phyloP scores from a whole-genome alignment of 306 rosid species.

The Vachellia pachyceras region DNA sequence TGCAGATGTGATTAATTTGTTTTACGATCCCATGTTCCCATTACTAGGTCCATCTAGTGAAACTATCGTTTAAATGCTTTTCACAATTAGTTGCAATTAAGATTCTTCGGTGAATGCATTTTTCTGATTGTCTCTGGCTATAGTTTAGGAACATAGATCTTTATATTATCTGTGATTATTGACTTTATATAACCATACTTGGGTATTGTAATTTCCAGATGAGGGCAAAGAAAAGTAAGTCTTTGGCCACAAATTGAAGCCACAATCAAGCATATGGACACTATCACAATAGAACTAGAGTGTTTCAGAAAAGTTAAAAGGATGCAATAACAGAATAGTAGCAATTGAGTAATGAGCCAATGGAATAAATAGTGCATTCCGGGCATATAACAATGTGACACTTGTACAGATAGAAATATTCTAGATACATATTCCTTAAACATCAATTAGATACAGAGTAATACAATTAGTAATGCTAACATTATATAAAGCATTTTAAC shows the following conservation, averaged over 20 bases:
- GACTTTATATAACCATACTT: slow-evolving; percentile 5
- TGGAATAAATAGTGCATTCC: no score
- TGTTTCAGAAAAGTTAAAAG: no score
- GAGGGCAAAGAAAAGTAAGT: slow-evolving; percentile 70
- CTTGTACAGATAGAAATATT: no score
- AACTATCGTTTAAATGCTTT: not conserved
- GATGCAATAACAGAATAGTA: no score
- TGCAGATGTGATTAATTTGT: not conserved
- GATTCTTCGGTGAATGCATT: slow-evolving; percentile 22
- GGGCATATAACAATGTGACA: no score
- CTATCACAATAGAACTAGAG: slow-evolving; percentile 87
- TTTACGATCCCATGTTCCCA: not conserved
- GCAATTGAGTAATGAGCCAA: no score
- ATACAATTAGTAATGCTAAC: no score
- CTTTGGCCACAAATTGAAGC: slow-evolving; percentile 92
- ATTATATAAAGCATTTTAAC: no score
- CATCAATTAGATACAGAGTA: no score
- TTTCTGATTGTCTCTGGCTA: slow-evolving; percentile 75
- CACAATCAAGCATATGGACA: slow-evolving; percentile 84
- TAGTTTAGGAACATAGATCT: slow-evolving; percentile 15
- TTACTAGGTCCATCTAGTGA: not conserved
- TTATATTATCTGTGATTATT: slow-evolving; percentile 5
- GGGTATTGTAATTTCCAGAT: slow-evolving; percentile 53
- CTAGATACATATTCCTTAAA: no score
- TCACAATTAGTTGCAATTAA: slow-evolving; percentile 9